Percentiles rank a stretch among this genome's conserved stretches.
Conservation (phyloP, 768 basidiomycete genomes). For the Steccherinum ochraceum region DNA sequence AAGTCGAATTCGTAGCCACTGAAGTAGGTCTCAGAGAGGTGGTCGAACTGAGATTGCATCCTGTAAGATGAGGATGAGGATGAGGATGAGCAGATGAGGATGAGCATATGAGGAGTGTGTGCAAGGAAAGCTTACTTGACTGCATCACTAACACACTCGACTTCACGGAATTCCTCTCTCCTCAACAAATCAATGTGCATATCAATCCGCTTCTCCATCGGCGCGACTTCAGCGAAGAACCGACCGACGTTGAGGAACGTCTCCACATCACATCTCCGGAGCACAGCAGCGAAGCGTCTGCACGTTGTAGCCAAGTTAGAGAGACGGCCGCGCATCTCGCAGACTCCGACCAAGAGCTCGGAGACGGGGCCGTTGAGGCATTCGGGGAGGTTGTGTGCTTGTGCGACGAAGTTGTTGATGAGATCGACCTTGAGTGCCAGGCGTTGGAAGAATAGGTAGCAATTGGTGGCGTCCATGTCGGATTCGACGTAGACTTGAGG, state of each 20-base stretch:
- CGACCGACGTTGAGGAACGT: conserved; percentile 84
- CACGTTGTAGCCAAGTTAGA: conserved; percentile 76
- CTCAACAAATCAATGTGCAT: conserved; percentile 83
- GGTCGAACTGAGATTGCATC: conserved; percentile 90
- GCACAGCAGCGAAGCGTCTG: conserved; percentile 83
- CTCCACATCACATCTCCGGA: conserved; percentile 75
- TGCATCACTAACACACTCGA: conserved; percentile 90
- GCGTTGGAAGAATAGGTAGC: conserved; percentile 91
- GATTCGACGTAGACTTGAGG: conserved; percentile 86
- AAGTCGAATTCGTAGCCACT: conserved; percentile 77
- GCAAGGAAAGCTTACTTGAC: too few relatives aligned
- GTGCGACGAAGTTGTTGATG: conserved; percentile 75
- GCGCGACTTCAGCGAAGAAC: conserved; percentile 76
- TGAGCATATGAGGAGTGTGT: background rate
- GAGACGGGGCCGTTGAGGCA: conserved; percentile 77
- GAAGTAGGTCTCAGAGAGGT: conserved; percentile 86
- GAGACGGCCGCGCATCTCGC: conserved; percentile 89
- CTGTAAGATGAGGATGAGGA: conserved; percentile 30
- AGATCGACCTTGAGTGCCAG: conserved; percentile 83
- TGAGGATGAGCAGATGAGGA: background rate
- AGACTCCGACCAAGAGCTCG: conserved; percentile 87
- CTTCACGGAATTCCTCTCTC: conserved; percentile 86
- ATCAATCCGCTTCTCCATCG: conserved; percentile 88
- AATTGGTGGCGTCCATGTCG: conserved; percentile 83
- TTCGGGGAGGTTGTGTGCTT: conserved; percentile 79